Percentiles rank a stretch among this genome's conserved stretches.
These are phyloP conservation scores for Sistotremastrum suecicum DNA, from an alignment of 768 basidiomycete species.

Conservation along the genomic window DNA sequence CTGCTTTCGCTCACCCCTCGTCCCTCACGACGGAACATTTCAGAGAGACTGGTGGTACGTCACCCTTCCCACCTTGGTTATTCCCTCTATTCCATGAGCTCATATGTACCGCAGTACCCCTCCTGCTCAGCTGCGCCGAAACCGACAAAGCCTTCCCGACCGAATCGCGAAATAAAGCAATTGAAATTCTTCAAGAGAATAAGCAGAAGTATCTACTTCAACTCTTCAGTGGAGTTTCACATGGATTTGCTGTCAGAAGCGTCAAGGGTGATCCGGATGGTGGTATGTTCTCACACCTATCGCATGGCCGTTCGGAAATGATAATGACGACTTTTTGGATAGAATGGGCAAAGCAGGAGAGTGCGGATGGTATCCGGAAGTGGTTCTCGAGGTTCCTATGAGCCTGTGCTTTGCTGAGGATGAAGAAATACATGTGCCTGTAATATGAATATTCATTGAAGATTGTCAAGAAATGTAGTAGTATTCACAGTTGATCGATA, in stretches of 20 bases:
- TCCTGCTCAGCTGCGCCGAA: conserved; percentile 23
- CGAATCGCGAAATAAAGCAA: conserved; percentile 37
- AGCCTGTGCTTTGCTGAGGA: no score
- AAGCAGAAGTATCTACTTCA: conserved; percentile 44
- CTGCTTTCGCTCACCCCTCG: conserved; percentile 13
- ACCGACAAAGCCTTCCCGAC: conserved; percentile 39
- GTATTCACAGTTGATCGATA: no score
- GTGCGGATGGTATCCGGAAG: conserved; percentile 30
- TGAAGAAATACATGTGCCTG: no score
- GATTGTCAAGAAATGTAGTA: no score
- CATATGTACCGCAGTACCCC: conserved; percentile 6
- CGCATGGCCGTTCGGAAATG: not conserved
- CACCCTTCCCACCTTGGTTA: not conserved
- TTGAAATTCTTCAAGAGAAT: conserved; percentile 37
- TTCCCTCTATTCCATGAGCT: not conserved
- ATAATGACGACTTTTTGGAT: not conserved
- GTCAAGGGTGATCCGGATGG: not conserved
- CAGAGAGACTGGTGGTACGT: conserved; percentile 6
- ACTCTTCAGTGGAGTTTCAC: conserved; percentile 32
- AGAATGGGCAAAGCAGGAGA: conserved; percentile 53
- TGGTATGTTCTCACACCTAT: no score
- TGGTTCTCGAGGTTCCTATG: conserved; percentile 37
- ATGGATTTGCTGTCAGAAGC: conserved; percentile 22
- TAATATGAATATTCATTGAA: no score
- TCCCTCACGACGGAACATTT: conserved; percentile 10